These are phyloP conservation scores for Ochetophila trinervis DNA, from an alignment of 306 rosid genomes.

Conservation along the genomic window DNA sequence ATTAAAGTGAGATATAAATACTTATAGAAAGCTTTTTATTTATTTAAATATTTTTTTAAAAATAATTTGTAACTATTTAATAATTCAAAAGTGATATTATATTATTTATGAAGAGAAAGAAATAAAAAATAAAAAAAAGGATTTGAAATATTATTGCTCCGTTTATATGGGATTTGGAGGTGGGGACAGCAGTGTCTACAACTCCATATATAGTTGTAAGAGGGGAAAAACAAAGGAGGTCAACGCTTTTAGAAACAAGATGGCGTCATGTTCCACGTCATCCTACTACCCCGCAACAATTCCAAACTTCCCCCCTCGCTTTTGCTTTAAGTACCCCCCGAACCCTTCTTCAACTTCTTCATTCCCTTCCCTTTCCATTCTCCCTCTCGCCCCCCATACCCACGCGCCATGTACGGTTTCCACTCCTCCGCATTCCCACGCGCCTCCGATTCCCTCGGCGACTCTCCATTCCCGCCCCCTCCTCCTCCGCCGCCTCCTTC, in stretches of 20 bases:
- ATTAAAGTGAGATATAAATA: too few relatives aligned
- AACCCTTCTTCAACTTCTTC: neutral
- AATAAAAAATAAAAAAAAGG: too few relatives aligned
- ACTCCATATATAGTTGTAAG: neutral
- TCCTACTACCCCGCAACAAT: neutral
- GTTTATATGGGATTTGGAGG: too few relatives aligned
- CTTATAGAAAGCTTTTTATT: too few relatives aligned
- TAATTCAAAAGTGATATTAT: too few relatives aligned
- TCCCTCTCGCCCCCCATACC: conserved; percentile 17
- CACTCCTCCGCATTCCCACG: conserved; percentile 30
- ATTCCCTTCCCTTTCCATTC: neutral
- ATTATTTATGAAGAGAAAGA: too few relatives aligned
- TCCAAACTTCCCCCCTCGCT: neutral
- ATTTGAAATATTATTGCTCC: too few relatives aligned
- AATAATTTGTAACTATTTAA: too few relatives aligned
- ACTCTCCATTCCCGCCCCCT: neutral
- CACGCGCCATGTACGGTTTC: conserved; percentile 65
- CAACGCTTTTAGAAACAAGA: conserved; percentile 38
- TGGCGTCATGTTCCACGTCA: conserved; percentile 71
- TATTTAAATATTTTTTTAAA: too few relatives aligned
- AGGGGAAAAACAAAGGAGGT: conserved; percentile 22
- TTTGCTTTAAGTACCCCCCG: conserved; percentile 34
- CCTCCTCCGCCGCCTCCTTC: neutral
- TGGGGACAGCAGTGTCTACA: too few relatives aligned
- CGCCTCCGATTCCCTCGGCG: conserved; percentile 32